Evolutionary conservation across 2,329 filamentous ascomycete species (phyloP), one percentile per base, ranked within the genome.

Genomic region (Microthyrium microscopicum): DNA sequence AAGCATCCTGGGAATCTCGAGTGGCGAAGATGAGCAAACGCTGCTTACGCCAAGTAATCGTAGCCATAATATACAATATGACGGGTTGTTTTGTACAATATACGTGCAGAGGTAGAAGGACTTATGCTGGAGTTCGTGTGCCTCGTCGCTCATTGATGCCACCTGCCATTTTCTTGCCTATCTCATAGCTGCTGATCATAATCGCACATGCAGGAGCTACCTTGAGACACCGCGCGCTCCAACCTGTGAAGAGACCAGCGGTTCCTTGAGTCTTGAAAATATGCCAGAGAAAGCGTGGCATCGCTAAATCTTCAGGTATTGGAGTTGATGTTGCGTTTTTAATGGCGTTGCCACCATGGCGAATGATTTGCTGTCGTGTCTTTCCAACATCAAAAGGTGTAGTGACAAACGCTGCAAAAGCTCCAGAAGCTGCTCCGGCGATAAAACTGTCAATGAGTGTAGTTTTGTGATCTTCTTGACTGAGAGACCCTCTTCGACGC

Each of bases 361-460:
- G 68, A 45, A 76, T 77, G 0, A 94, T 76, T 53, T 98, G 89
- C 38, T 85, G 85, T 15, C 89, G 68, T 4, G 89, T 98, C 62
- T 98, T 98, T 44, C 89, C 89, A 0, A 98, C 89, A 47, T 98
- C 89, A 46, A 98, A 98, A 0, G 89, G 89, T 38, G 81, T 94
- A 0, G 89, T 98, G 15, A 89, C 65, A 16, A 94, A 68, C 1
- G 87, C 85, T 1, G 89, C 84, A 19, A 89, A 67, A 0, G 80
- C 77, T 4, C 89, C 89, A 0, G 85, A 89, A 2, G 70, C 54
- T 1, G 83, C 83, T 13, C 89, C 89, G 0, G 87, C 81, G 13
- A 83, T 59, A 48, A 95, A 98, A 46, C 82, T 89, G 55, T 95
- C 87, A 18, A 80, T 56, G 35, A 95, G 83, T 0, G 85, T 89